These are phyloP conservation scores for Psilocybe cubensis DNA, from an alignment of 768 basidiomycete species.

Conservation along the genomic window DNA sequence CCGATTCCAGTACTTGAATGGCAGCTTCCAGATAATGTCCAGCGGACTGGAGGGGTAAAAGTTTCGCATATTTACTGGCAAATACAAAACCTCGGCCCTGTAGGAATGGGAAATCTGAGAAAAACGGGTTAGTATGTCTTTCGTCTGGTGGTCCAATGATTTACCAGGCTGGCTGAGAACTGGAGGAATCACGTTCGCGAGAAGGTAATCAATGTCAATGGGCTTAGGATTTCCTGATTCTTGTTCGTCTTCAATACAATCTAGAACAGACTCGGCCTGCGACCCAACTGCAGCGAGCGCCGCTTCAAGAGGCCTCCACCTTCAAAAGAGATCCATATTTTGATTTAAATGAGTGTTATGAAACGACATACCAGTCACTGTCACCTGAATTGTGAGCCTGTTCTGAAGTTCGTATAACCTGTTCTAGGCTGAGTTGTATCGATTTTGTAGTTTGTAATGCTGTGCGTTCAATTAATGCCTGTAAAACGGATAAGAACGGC, in stretches of 20 bases:
- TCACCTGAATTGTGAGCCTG: slow-evolving; percentile 55
- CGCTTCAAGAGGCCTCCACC: slow-evolving; percentile 95
- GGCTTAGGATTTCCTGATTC: slow-evolving; percentile 63
- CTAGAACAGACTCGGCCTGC: slow-evolving; percentile 74
- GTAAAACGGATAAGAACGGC: neutral
- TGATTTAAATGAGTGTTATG: slow-evolving; percentile 7
- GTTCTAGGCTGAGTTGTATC: slow-evolving; percentile 58
- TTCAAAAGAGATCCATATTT: slow-evolving; percentile 28
- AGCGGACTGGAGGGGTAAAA: slow-evolving; percentile 73
- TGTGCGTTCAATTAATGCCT: slow-evolving; percentile 63
- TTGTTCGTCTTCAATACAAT: slow-evolving; percentile 77
- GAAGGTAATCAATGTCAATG: slow-evolving; percentile 78
- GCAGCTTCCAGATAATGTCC: slow-evolving; percentile 89
- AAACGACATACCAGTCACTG: slow-evolving; percentile 56
- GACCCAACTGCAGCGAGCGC: slow-evolving; percentile 82
- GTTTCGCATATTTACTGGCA: slow-evolving; percentile 83
- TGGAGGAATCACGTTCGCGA: slow-evolving; percentile 79
- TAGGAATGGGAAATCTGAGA: slow-evolving; percentile 83
- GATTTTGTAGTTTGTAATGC: slow-evolving; percentile 52
- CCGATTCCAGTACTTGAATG: slow-evolving; percentile 79
- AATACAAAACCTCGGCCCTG: slow-evolving; percentile 96
- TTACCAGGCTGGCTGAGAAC: slow-evolving; percentile 73
- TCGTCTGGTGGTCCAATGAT: neutral
- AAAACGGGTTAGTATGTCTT: neutral
- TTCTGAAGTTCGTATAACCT: slow-evolving; percentile 61